These are phyloP conservation scores for Coniochaeta sp. DNA, from an alignment of 2,329 filamentous ascomycete genomes.

Conservation along the genomic window DNA sequence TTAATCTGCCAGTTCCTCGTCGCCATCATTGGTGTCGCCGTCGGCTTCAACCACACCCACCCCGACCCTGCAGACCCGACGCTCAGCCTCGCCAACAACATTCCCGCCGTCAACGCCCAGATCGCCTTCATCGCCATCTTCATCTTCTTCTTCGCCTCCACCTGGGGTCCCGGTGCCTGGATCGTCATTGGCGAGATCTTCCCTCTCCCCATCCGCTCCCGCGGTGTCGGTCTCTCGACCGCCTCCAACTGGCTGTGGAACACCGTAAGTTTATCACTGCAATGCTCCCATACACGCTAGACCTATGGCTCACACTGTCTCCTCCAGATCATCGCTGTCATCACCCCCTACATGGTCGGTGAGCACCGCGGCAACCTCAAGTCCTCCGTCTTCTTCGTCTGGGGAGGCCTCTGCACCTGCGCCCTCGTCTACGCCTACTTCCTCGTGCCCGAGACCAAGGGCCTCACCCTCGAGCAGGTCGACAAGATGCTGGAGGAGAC, in stretches of 20 bases:
- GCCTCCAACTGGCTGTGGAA: constrained; percentile 93
- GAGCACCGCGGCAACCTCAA: constrained; percentile 56
- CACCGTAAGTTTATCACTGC: constrained; percentile 42
- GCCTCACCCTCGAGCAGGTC: constrained; percentile 70
- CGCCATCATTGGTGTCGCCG: constrained; percentile 63
- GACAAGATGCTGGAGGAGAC: constrained; percentile 87
- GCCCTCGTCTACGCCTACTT: constrained; percentile 64
- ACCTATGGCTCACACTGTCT: not conserved
- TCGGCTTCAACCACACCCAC: constrained; percentile 45
- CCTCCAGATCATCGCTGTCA: constrained; percentile 49
- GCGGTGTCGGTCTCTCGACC: constrained; percentile 79
- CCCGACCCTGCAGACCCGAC: constrained; percentile 34
- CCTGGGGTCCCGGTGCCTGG: constrained; percentile 80
- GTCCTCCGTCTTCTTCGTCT: constrained; percentile 68
- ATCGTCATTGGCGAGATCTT: constrained; percentile 85
- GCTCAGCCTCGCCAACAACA: constrained; percentile 40
- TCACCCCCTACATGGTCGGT: constrained; percentile 66
- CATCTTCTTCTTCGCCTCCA: constrained; percentile 87
- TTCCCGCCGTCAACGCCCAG: constrained; percentile 57
- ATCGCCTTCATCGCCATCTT: constrained; percentile 88
- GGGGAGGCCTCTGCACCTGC: constrained; percentile 58
- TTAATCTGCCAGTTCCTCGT: constrained; percentile 81
- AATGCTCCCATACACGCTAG: not conserved
- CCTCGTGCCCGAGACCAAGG: constrained; percentile 69
- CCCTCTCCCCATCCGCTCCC: constrained; percentile 81